phyloP scores from a whole-genome alignment of 2,329 filamentous ascomycete species.

The Microcyclosporella mali region DNA sequence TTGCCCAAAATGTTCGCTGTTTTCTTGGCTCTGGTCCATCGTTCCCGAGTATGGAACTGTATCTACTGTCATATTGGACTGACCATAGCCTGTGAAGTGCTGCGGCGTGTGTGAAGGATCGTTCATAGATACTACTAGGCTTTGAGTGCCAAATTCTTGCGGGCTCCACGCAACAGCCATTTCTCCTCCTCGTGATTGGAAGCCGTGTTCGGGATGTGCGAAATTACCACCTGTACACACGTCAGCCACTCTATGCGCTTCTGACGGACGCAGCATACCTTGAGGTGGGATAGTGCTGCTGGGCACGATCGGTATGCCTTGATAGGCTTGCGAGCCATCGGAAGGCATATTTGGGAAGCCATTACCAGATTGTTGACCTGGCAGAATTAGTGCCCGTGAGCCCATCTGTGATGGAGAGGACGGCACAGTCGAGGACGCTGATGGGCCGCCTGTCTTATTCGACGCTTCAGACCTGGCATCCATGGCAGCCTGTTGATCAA shows the following conservation, averaged over 20 bases:
- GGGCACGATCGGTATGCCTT: constrained; percentile 5
- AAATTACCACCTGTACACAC: not conserved
- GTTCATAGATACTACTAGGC: not conserved
- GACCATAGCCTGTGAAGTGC: constrained; percentile 1
- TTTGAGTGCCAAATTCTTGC: constrained; percentile 1
- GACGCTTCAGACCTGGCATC: constrained; percentile 24
- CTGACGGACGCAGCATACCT: not conserved
- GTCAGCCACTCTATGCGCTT: not conserved
- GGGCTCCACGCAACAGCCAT: not conserved
- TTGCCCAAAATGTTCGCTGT: constrained; percentile 1
- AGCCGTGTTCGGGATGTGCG: not conserved
- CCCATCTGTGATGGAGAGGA: constrained; percentile 19
- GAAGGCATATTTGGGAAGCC: constrained; percentile 1
- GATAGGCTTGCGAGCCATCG: not conserved
- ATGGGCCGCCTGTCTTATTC: constrained; percentile 14
- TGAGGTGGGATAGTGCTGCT: constrained; percentile 2
- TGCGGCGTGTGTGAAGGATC: constrained; percentile 1
- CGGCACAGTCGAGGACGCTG: constrained; percentile 24
- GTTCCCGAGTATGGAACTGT: constrained; percentile 6
- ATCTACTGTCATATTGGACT: constrained; percentile 3
- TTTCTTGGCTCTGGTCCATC: not conserved
- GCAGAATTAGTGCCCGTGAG: constrained; percentile 12
- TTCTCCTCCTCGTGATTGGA: constrained; percentile 1
- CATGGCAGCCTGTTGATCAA: constrained; percentile 49
- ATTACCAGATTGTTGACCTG: not conserved